Conservation (phyloP, 768 basidiomycete genomes). For the Leccinum aurantiacum region DNA sequence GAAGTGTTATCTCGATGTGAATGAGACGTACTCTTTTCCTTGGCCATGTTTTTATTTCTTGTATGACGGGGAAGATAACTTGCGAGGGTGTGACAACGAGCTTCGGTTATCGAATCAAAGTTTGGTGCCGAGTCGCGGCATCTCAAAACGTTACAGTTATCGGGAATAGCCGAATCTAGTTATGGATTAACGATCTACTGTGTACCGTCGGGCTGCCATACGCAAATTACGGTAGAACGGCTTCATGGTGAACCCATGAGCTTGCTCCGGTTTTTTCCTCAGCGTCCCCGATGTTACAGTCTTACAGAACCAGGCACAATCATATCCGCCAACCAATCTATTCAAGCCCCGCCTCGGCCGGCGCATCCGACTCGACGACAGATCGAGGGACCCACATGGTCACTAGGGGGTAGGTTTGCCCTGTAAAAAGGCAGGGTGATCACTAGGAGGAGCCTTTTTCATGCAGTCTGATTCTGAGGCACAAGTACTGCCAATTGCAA, state of each 20-base stretch:
- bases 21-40: conserved; percentile 21
- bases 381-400: no score
- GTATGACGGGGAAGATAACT: conserved; percentile 4
- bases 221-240: not conserved
- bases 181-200: no score
- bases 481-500: no score
- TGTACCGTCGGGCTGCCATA: no score
- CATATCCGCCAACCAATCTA: not conserved
- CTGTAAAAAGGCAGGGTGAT: not conserved
- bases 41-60: conserved; percentile 21
- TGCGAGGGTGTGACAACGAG: not conserved
- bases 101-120: conserved; percentile 15
- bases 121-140: conserved; percentile 24
- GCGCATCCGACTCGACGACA: not conserved
- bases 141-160: conserved; percentile 18
- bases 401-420: not conserved
- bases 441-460: no score
- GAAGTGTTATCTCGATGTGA: not conserved
- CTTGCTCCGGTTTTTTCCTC: not conserved
- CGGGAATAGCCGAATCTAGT: conserved; percentile 6
- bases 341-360: not conserved
- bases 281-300: no score
- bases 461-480: not conserved
- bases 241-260: not conserved
- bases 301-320: not conserved